Evolutionary conservation across 2,329 filamentous ascomycete species (phyloP).

Genomic region (Trichoderma sp.): DNA sequence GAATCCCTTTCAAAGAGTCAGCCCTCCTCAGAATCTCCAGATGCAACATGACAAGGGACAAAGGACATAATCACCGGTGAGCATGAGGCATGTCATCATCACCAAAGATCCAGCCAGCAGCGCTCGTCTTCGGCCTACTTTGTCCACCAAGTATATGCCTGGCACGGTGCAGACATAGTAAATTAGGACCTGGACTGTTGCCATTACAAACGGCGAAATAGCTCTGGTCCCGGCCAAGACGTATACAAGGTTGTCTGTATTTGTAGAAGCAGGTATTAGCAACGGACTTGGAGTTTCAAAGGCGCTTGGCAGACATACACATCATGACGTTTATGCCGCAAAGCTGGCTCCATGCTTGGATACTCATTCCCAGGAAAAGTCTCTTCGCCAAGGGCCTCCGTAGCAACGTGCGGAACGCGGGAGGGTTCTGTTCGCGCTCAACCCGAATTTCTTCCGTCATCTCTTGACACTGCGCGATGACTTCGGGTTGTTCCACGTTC

Average conservation of each 20-base stretch:
- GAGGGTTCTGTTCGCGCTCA: conserved; percentile 54
- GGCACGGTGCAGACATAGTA: conserved; percentile 64
- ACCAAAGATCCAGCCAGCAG: conserved; percentile 59
- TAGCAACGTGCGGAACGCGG: conserved; percentile 54
- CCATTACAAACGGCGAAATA: conserved; percentile 59
- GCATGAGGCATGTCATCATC: conserved; percentile 65
- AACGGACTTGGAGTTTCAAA: conserved; percentile 15
- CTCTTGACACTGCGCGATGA: conserved; percentile 66
- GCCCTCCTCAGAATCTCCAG: not conserved
- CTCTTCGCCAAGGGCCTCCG: conserved; percentile 59
- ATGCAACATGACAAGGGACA: not conserved
- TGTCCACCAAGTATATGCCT: conserved; percentile 64
- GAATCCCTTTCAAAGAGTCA: conserved; percentile 44
- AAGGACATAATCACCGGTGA: conserved; percentile 50
- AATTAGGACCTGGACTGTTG: conserved; percentile 66
- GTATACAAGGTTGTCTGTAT: conserved; percentile 59
- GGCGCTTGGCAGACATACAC: conserved; percentile 37
- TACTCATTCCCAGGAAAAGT: conserved; percentile 59
- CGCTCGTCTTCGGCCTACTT: conserved; percentile 59
- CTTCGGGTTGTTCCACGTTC: conserved; percentile 59
- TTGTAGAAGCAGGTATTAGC: not conserved
- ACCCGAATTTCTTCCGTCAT: conserved; percentile 59
- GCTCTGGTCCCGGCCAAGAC: conserved; percentile 63
- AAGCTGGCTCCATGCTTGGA: conserved; percentile 64
- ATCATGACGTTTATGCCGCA: conserved; percentile 65